These are phyloP conservation scores for Penicillium griseofulvum DNA, from an alignment of 2,329 filamentous ascomycete genomes.

Conservation along the genomic window DNA sequence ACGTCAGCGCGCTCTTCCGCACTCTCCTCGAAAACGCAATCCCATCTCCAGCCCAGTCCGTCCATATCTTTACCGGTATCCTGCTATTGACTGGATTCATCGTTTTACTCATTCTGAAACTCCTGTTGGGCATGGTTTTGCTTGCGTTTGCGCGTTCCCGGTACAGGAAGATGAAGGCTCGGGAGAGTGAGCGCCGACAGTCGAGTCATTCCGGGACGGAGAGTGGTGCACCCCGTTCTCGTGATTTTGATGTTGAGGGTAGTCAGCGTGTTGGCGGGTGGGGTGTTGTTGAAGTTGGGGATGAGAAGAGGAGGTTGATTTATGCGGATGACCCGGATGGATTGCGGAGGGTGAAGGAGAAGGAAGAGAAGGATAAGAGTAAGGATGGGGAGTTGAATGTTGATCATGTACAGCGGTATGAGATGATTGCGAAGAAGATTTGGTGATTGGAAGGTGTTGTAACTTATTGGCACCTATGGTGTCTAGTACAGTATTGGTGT, in stretches of 20 bases:
- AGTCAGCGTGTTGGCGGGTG: conserved; percentile 76
- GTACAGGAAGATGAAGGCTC: conserved; percentile 75
- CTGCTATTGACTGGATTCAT: conserved; percentile 84
- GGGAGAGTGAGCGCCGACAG: conserved; percentile 46
- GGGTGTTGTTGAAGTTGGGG: conserved; percentile 82
- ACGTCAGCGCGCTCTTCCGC: conserved; percentile 40
- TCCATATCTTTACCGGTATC: conserved; percentile 62
- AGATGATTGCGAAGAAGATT: conserved; percentile 95
- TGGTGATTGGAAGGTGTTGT: conserved; percentile 58
- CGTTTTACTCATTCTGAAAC: conserved; percentile 77
- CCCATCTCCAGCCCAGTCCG: conserved; percentile 41
- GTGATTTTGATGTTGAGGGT: conserved; percentile 63
- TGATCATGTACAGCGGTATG: conserved; percentile 73
- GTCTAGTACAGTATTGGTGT: neutral
- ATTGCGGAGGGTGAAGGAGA: conserved; percentile 60
- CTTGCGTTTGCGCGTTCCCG: conserved; percentile 75
- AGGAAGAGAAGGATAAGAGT: conserved; percentile 60
- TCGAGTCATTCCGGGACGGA: conserved; percentile 2
- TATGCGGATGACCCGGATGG: conserved; percentile 81
- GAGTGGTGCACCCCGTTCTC: conserved; percentile 20
- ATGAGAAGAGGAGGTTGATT: conserved; percentile 81
- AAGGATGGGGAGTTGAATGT: conserved; percentile 56
- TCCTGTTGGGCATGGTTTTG: conserved; percentile 83
- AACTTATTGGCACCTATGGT: neutral
- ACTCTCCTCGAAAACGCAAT: conserved; percentile 43